Evolutionary conservation across 495 filamentous ascomycete genomes (phyloP).

Genomic region (Xylaria sp.): DNA sequence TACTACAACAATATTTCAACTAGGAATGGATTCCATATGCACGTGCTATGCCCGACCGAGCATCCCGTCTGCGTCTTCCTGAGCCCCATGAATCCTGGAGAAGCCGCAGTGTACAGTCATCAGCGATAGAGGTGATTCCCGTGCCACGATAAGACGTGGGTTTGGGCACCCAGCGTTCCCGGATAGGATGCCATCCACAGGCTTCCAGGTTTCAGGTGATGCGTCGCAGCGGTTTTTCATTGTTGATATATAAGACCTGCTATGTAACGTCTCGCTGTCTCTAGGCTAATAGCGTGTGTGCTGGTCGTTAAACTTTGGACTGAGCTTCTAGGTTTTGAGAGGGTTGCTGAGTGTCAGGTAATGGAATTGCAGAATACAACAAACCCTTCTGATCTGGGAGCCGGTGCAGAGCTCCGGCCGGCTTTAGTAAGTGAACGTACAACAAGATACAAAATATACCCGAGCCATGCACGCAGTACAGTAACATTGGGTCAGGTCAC

Average conservation of each 20-base stretch:
- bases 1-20: not conserved
- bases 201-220: slow-evolving; percentile 19
- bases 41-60: slow-evolving; percentile 3
- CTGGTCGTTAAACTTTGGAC: not conserved
- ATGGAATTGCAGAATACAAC: not conserved
- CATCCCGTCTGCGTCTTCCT: not conserved
- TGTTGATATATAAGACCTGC: not conserved
- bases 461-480: not conserved
- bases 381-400: not conserved
- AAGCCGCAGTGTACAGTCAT: not conserved
- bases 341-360: not conserved
- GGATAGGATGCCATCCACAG: slow-evolving; percentile 8
- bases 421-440: not conserved
- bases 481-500: slow-evolving; percentile 1
- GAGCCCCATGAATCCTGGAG: not conserved
- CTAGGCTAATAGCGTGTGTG: not conserved
- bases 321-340: not conserved
- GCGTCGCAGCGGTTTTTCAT: not conserved
- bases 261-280: not conserved
- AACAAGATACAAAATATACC: not conserved
- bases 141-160: not conserved
- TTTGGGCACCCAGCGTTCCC: not conserved
- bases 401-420: not conserved
- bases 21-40: not conserved
- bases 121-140: not conserved